These are phyloP conservation scores for Piper longum DNA, from an alignment of 164 flowering plant species.

Conservation along the genomic window DNA sequence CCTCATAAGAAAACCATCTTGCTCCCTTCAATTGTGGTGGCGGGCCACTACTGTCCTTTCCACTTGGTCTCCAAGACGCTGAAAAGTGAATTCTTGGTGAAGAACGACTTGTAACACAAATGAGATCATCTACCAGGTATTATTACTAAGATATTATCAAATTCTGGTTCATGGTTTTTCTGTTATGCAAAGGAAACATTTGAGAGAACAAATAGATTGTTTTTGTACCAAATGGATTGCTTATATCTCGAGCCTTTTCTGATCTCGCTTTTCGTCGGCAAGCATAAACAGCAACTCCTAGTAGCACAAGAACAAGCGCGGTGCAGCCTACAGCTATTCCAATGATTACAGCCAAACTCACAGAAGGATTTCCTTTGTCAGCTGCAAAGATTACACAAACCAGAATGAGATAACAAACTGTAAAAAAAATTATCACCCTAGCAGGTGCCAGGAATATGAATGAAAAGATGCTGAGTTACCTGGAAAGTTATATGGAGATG, in stretches of 20 bases:
- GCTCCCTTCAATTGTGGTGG: slow-evolving; percentile 53
- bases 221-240: slow-evolving; percentile 48
- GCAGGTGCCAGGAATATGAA: not conserved
- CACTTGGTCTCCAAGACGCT: slow-evolving; percentile 33
- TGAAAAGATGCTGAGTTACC: slow-evolving; percentile 17
- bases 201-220: not conserved
- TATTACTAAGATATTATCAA: too few relatives aligned
- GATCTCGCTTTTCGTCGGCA: slow-evolving; percentile 57
- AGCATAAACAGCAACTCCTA: slow-evolving; percentile 43
- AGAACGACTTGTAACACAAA: not conserved
- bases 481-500: slow-evolving; percentile 37
- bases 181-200: too few relatives aligned
- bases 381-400: slow-evolving; percentile 15
- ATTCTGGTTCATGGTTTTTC: too few relatives aligned
- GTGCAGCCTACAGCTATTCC: slow-evolving; percentile 40
- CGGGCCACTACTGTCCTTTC: slow-evolving; percentile 16
- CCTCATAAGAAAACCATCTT: slow-evolving; percentile 46
- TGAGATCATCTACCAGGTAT: not conserved
- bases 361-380: slow-evolving; percentile 9
- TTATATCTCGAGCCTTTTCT: slow-evolving; percentile 44
- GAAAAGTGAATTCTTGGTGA: slow-evolving; percentile 5
- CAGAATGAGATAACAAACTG: not conserved
- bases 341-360: slow-evolving; percentile 22
- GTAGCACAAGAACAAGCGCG: slow-evolving; percentile 30
- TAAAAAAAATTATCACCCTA: not conserved